phyloP scores from a whole-genome alignment of 768 basidiomycete species.

The Ramaria sp. region DNA sequence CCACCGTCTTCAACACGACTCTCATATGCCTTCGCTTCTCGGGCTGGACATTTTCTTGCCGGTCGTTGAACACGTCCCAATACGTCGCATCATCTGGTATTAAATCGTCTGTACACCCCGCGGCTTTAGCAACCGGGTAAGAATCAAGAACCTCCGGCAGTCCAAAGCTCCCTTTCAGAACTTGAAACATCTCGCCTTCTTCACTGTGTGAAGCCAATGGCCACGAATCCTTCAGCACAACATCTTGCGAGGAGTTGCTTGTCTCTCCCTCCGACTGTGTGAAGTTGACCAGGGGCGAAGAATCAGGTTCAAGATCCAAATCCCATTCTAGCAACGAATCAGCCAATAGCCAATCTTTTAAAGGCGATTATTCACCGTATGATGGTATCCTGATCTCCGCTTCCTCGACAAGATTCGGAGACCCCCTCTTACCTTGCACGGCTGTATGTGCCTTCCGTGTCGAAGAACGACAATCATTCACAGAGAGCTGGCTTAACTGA shows the following conservation, averaged over 20 bases:
- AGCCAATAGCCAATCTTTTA: too few species aligned
- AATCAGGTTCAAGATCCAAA: neutral
- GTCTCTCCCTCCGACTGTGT: too few species aligned
- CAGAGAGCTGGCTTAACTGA: too few species aligned
- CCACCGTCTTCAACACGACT: neutral
- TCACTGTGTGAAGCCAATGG: neutral
- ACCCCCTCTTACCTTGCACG: too few species aligned
- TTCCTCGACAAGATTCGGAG: too few species aligned
- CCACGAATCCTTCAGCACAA: conserved; percentile 5
- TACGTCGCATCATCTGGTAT: neutral
- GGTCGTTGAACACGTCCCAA: neutral
- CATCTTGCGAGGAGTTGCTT: too few species aligned
- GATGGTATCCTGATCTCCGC: too few species aligned
- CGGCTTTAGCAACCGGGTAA: neutral
- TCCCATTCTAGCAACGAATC: too few species aligned
- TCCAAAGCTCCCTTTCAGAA: neutral
- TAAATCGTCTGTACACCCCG: neutral
- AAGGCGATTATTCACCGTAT: too few species aligned
- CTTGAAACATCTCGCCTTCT: neutral
- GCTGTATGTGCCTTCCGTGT: too few species aligned
- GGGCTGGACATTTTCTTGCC: neutral
- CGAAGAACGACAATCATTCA: too few species aligned
- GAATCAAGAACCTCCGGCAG: neutral
- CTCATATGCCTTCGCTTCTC: neutral
- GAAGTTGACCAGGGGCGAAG: neutral